Conservation (phyloP, 495 filamentous ascomycete genomes). For the Zalerion maritima region DNA sequence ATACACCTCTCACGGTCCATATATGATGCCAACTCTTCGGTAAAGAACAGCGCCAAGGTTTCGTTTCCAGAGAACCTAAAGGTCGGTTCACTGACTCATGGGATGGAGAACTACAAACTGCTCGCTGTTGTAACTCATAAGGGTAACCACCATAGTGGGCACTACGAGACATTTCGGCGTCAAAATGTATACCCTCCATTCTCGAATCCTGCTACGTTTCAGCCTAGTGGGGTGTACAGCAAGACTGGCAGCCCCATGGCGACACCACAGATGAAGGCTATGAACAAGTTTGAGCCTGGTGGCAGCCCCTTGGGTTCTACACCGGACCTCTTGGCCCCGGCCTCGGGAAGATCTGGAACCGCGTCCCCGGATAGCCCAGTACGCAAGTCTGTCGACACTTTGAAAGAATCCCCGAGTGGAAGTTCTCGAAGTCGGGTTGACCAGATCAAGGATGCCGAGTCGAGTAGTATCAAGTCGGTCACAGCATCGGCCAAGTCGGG, state of each 20-base stretch:
- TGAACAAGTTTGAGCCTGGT: constrained; percentile 7
- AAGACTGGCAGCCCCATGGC: constrained; percentile 26
- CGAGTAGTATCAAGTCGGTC: constrained; percentile 26
- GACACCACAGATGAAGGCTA: constrained; percentile 24
- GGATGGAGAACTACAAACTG: constrained; percentile 67
- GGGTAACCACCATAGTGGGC: constrained; percentile 87
- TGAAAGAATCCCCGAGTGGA: constrained; percentile 9
- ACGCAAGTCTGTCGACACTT: constrained; percentile 10
- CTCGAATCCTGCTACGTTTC: constrained; percentile 67
- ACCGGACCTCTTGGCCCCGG: constrained; percentile 19
- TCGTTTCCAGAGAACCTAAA: constrained; percentile 73
- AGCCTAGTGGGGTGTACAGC: constrained; percentile 54
- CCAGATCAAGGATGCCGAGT: constrained; percentile 19
- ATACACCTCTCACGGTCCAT: constrained; percentile 90
- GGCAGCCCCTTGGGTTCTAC: constrained; percentile 24
- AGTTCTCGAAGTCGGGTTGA: constrained; percentile 9
- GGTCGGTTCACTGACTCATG: constrained; percentile 66
- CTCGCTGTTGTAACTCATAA: constrained; percentile 86
- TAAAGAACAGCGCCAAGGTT: constrained; percentile 90
- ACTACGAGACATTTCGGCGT: constrained; percentile 94
- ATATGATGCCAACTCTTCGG: constrained; percentile 59
- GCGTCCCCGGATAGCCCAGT: constrained; percentile 4
- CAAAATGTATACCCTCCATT: constrained; percentile 64
- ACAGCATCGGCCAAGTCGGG: constrained; percentile 27
- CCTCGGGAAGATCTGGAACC: constrained; percentile 9